phyloP scores from a whole-genome alignment of 352 stramenopile species.

The Phytophthora citricola region DNA sequence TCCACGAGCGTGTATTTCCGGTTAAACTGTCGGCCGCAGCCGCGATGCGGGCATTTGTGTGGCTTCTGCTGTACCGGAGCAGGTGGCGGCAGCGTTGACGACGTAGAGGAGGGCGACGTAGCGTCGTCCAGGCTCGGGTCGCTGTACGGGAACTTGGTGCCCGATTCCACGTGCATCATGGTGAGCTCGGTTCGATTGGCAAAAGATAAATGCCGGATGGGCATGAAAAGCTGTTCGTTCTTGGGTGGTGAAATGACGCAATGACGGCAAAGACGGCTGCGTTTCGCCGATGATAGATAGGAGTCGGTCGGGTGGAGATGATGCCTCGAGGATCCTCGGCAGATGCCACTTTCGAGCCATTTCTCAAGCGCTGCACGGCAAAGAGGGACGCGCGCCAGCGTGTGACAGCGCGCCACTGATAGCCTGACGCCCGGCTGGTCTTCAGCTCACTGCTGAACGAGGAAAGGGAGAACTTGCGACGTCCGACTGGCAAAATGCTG shows the following conservation, averaged over 20 bases:
- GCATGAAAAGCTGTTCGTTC: conserved; percentile 3
- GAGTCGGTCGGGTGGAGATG: conserved; percentile 14
- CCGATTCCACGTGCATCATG: conserved; percentile 32
- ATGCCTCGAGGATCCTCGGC: conserved; percentile 17
- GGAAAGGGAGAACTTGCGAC: conserved; percentile 15
- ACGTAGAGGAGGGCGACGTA: conserved; percentile 18
- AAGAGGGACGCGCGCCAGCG: conserved; percentile 6
- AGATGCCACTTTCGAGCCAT: conserved; percentile 30
- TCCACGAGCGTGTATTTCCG: conserved; percentile 60
- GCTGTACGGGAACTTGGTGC: conserved; percentile 20
- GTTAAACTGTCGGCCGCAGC: conserved; percentile 40
- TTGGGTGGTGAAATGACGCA: conserved; percentile 27
- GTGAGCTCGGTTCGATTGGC: conserved; percentile 20
- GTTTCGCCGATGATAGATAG: conserved; percentile 16
- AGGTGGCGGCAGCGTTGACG: not conserved
- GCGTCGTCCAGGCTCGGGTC: not conserved
- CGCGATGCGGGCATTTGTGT: conserved; percentile 31
- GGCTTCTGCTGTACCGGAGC: conserved; percentile 11
- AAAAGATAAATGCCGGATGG: conserved; percentile 21
- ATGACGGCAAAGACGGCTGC: conserved; percentile 17
- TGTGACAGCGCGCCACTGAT: conserved; percentile 23
- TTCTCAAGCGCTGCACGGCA: conserved; percentile 21
- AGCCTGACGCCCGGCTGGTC: conserved; percentile 11
- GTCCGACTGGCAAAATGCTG: conserved; percentile 22
- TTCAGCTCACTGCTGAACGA: conserved; percentile 18